Base-by-base conservation (phyloP, 2,329 filamentous ascomycete species). In the Sporothrix sp. region DNA sequence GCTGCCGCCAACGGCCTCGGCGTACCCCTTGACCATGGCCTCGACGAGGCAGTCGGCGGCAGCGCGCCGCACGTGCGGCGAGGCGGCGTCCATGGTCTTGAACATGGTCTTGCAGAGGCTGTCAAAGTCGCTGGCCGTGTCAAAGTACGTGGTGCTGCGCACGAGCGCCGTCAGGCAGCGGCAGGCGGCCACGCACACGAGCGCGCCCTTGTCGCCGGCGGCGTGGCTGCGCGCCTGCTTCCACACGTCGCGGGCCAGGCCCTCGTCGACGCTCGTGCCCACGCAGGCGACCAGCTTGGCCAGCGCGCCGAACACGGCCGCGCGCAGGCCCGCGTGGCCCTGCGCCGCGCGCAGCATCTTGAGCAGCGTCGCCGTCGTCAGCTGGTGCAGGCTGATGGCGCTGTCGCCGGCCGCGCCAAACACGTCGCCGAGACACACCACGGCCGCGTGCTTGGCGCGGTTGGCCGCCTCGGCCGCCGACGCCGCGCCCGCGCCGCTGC, bases 391-490 rank as follows among this genome's bases (percentile, higher is more conserved):
- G 56, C 84, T 83, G 65, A 95, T 87, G 44, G 87, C 88, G 66
- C 91, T 96, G 65, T 97, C 93, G 49, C 93, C 93, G 2, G 91
- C 91, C n/a, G 85, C 81, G 52, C 84, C 86, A 66, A 90, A 97
- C 30, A 97, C 80, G 62, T 93, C 84, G 28, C 93, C 93, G 58
- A 98, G 65, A 62, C 88, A 95, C 63, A 84, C 80, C 35, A 87
- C 84, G 20, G 91, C 91, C 6, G 89, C 89, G 75, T 96, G 90
- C 66, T 87, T 94, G 3, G 81, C 78, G 61, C 56, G 58, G 40
- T 39, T 53, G 25, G 52, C 96, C 89, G 51, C 70, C 70, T 63
- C 83, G 84, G 27, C 74, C 73, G 65, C 95, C 96, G n/a, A 48
- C 11, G 38, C 32, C 13, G 36, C 50, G 11, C 36, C 83, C 10